Percentiles rank a stretch among this genome's conserved stretches.
Evolutionary conservation across 139 green algal genomes (phyloP).

Genomic region (Helicosporidium sp.): DNA sequence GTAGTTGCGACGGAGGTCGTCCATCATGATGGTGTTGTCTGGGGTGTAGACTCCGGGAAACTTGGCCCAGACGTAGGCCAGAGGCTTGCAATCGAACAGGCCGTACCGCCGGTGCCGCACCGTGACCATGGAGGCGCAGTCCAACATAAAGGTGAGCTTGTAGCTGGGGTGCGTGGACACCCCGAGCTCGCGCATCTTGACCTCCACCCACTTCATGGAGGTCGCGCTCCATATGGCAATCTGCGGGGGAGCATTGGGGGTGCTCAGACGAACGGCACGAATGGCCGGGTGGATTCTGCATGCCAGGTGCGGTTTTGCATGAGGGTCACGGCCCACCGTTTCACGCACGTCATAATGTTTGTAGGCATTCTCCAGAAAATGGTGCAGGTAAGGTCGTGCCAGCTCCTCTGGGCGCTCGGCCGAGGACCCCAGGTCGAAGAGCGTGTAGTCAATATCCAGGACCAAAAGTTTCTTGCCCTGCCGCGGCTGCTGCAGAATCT

Average conservation of each 20-base stretch:
- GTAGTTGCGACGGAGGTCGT: constrained; percentile 85
- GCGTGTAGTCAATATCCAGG: constrained; percentile 73
- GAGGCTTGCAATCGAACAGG: constrained; percentile 90
- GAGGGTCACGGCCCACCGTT: too few species aligned
- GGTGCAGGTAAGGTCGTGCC: constrained; percentile 58
- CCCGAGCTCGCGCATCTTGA: constrained; percentile 67
- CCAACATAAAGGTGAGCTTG: constrained; percentile 50
- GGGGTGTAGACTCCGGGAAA: constrained; percentile 35
- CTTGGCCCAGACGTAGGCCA: constrained; percentile 62
- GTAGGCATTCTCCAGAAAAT: constrained; percentile 36
- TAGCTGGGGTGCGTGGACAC: constrained; percentile 55
- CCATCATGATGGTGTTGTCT: constrained; percentile 88
- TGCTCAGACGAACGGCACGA: too few species aligned
- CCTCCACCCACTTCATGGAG: constrained; percentile 75
- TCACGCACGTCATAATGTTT: too few species aligned
- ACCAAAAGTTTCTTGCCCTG: constrained; percentile 75
- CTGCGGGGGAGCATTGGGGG: not conserved
- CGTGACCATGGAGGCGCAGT: constrained; percentile 77
- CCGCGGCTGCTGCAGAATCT: constrained; percentile 52
- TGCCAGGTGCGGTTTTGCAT: too few species aligned
- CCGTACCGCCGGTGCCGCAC: constrained; percentile 41
- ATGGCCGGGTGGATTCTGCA: too few species aligned
- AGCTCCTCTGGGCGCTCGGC: constrained; percentile 74
- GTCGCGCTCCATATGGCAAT: constrained; percentile 18
- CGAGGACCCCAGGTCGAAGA: constrained; percentile 74